Conservation (phyloP, 2,329 filamentous ascomycete species). For the Neurospora crassa region DNA sequence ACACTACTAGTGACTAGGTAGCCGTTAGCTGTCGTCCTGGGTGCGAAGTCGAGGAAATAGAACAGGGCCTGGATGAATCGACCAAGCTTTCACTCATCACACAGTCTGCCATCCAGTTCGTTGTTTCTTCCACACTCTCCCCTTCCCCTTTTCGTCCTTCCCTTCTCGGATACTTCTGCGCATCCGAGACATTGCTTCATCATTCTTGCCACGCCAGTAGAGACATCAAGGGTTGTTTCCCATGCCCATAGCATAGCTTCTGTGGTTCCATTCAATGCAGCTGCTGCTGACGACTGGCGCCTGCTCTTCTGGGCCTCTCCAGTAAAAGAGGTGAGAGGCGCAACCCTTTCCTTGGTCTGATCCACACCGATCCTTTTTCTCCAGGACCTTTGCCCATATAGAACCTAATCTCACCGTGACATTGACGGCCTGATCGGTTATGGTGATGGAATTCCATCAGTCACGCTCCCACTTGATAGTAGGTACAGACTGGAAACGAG, state of each 20-base stretch:
- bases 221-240: not conserved
- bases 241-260: not conserved
- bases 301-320: not conserved
- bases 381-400: not conserved
- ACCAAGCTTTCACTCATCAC: not conserved
- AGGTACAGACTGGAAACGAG: not conserved
- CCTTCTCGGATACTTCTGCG: not conserved
- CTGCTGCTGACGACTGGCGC: not conserved
- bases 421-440: no score
- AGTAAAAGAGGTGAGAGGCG: no score
- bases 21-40: not conserved
- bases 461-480: no score
- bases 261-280: not conserved
- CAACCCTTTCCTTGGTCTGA: not conserved
- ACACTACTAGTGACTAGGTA: not conserved
- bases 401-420: not conserved
- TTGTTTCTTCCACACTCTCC: not conserved
- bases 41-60: not conserved
- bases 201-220: not conserved
- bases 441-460: no score
- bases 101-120: not conserved
- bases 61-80: not conserved
- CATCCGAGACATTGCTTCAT: not conserved
- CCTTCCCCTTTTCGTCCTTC: not conserved
- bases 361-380: not conserved